Evolutionary conservation across 306 rosid genomes (phyloP), one percentile per base, ranked within the genome.

Genomic region (Vigna angularis): DNA sequence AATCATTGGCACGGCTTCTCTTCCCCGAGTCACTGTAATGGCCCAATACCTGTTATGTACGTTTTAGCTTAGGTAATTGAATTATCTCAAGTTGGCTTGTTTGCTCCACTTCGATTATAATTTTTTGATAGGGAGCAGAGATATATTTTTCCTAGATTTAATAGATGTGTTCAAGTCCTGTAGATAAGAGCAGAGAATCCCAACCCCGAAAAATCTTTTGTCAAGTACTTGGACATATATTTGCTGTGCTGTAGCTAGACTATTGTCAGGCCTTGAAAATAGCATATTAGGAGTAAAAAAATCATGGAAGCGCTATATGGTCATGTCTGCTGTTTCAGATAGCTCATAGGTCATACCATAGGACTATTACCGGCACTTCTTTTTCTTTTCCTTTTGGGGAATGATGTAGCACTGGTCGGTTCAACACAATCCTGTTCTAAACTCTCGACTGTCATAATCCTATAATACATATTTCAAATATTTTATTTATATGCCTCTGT

Each of bases 61-160:
- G 38, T 4, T 36, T 42, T 70, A 5, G 56, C 50, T 66, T 66
- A 66, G 45, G 45, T 66, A 24, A 66, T 32, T 77, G 36, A n/a
- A 51, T 51, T 65, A 59, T 65, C 22, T 76, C 73, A 36, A 36
- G 73, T 38, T 53, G 66, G 40, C 56, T 24, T 52, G 66, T 51
- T 38, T 75, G 17, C 45, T 22, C 26, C 34, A 20, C 63, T 10
- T 22, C 32, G 11, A 55, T 18, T 3, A 56, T 56, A 16, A 22
- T 15, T 10, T 56, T 56, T 22, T 56, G 62, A 18, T 18, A n/a
- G 10, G 58, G 26, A 17, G 58, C 58, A 52, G 57, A 52, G 57
- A n/a, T 17, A 17, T 17, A 52, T 4, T 17, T 52, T 17, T 59
- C 32, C 26, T 73, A 59, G 20, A 59, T 26, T 28, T 16, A 14